phyloP scores from a whole-genome alignment of 108 stramenopile species.

The Chaetoceros tenuissimus region DNA sequence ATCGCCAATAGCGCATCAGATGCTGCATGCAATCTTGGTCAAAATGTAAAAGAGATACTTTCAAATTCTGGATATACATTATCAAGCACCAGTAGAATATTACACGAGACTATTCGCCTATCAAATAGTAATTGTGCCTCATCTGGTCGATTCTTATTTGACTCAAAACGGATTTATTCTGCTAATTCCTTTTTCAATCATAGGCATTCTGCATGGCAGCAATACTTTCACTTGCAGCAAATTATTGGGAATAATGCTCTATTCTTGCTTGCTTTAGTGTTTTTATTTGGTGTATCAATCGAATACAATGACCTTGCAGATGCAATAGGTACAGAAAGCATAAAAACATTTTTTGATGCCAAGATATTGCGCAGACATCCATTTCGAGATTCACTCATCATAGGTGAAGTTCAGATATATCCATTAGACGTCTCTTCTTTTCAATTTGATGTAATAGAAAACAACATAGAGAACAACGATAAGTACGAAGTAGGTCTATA shows the following conservation, averaged over 20 bases:
- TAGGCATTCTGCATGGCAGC: slow-evolving; percentile 7
- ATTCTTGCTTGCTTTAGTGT: slow-evolving; percentile 1
- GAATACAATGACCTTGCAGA: not conserved
- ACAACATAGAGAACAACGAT: not conserved
- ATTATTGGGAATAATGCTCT: not conserved
- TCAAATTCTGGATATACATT: not conserved
- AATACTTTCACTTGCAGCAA: not conserved
- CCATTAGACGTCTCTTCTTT: slow-evolving; percentile 9
- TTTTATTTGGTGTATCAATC: slow-evolving; percentile 17
- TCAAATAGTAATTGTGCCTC: slow-evolving; percentile 2
- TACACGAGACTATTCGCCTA: too few species aligned
- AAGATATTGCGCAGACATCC: slow-evolving; percentile 3
- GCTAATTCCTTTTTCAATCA: slow-evolving; percentile 21
- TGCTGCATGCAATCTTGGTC: slow-evolving; percentile 6
- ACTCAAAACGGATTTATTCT: slow-evolving; percentile 11
- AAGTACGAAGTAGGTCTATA: slow-evolving; percentile 1
- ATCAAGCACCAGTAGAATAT: too few species aligned
- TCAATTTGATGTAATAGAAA: not conserved
- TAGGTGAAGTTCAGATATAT: slow-evolving; percentile 20
- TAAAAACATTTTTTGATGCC: slow-evolving; percentile 8
- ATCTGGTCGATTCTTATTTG: not conserved
- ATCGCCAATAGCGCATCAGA: not conserved
- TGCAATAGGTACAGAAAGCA: slow-evolving; percentile 6
- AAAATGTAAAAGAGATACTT: slow-evolving; percentile 6
- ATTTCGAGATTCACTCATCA: not conserved